These are phyloP conservation scores for Tetragonia tetragonoides DNA, from an alignment of 148 eudicot species.

Conservation along the genomic window DNA sequence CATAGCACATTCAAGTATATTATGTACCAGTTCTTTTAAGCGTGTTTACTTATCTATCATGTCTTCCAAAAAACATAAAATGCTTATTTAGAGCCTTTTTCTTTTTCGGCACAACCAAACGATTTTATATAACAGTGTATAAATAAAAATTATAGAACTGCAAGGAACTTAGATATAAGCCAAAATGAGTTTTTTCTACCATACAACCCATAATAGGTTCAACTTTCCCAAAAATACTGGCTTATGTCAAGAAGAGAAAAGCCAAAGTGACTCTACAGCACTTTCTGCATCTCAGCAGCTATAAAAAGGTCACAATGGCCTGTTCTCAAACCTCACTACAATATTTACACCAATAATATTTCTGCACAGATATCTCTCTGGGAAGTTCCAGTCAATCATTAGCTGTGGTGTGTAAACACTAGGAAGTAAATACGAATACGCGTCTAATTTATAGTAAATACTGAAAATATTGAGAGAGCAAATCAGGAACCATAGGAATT, in stretches of 20 bases:
- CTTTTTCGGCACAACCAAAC: too few relatives aligned
- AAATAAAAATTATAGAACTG: too few relatives aligned
- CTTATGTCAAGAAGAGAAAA: neutral
- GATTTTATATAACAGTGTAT: too few relatives aligned
- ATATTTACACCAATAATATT: conserved; percentile 28
- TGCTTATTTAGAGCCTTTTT: too few relatives aligned
- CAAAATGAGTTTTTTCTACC: neutral
- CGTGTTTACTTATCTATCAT: too few relatives aligned
- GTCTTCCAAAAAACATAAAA: too few relatives aligned
- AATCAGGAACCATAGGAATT: neutral
- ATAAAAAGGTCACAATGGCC: neutral
- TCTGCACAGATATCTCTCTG: conserved; percentile 23
- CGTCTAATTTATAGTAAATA: neutral
- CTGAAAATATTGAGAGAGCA: neutral
- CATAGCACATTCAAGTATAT: too few relatives aligned
- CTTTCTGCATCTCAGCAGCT: conserved; percentile 2
- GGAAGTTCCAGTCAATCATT: conserved; percentile 14
- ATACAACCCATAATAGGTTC: conserved; percentile 8
- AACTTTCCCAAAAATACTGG: neutral
- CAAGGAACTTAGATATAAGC: neutral
- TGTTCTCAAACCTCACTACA: conserved; percentile 17
- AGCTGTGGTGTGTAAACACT: conserved; percentile 16
- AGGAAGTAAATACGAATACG: neutral
- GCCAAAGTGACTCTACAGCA: neutral
- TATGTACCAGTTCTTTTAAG: too few relatives aligned